A percentile compares a stretch with the other conserved stretches of the same genome.
Conservation (phyloP, 495 filamentous ascomycete genomes). For the Penicillium macrosclerotiorum region DNA sequence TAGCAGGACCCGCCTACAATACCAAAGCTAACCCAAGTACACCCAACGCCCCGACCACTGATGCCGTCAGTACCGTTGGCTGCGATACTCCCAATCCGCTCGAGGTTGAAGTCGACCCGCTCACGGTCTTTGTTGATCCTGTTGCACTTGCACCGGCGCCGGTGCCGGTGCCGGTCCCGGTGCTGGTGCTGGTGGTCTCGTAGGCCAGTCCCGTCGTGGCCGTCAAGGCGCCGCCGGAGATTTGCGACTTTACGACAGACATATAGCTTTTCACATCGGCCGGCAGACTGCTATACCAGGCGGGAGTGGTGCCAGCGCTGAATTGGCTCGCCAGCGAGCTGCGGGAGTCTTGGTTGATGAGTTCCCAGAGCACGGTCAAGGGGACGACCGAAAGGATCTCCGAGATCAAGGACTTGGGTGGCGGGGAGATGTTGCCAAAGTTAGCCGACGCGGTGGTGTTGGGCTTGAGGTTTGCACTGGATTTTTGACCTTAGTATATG, state of each 20-base stretch:
- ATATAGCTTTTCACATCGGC: constrained; percentile 34
- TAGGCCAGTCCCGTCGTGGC: constrained; percentile 15
- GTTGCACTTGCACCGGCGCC: constrained; percentile 3
- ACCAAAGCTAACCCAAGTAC: constrained; percentile 26
- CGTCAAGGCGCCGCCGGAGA: constrained; percentile 28
- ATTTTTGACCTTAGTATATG: not conserved
- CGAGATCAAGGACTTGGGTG: constrained; percentile 25
- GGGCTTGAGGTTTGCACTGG: constrained; percentile 10
- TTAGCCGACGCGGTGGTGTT: constrained; percentile 22
- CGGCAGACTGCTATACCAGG: constrained; percentile 31
- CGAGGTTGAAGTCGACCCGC: constrained; percentile 13
- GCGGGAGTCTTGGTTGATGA: constrained; percentile 27
- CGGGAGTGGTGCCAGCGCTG: constrained; percentile 29
- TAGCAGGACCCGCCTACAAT: constrained; percentile 18
- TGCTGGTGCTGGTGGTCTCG: constrained; percentile 2
- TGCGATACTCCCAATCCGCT: constrained; percentile 16
- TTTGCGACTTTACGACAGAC: constrained; percentile 28
- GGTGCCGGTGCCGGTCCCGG: constrained; percentile 7
- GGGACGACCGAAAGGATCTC: constrained; percentile 31
- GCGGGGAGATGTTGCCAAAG: constrained; percentile 32
- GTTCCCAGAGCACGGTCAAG: constrained; percentile 22
- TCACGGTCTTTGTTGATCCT: not conserved
- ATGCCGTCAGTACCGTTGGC: constrained; percentile 18
- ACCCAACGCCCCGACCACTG: constrained; percentile 24
- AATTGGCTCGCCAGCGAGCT: constrained; percentile 31